A percentile compares a stretch with the other conserved stretches of the same genome.
Conservation (phyloP, 192 early-diverging fungal genomes). For the Umbelopsis vinacea region DNA sequence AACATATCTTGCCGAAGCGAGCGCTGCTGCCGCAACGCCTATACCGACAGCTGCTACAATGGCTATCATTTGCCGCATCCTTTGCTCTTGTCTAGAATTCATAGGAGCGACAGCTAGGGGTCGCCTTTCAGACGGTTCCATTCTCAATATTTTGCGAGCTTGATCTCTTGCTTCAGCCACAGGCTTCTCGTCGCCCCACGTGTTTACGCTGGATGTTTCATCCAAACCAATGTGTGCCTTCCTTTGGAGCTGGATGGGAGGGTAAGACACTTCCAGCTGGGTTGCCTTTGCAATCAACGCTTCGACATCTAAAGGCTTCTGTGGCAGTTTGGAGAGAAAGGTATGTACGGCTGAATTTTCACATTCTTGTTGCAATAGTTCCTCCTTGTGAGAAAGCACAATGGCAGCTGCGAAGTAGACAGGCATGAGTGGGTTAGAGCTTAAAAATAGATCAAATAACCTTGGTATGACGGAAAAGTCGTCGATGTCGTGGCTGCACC, state of each 20-base stretch:
- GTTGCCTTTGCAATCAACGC: constrained; percentile 38
- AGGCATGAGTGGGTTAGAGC: constrained; percentile 54
- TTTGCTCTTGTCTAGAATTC: constrained; percentile 1
- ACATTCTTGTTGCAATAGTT: constrained; percentile 44
- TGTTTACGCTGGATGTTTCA: constrained; percentile 40
- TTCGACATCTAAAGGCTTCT: constrained; percentile 46
- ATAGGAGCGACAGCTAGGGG: neutral
- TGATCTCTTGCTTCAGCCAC: constrained; percentile 4
- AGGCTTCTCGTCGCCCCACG: constrained; percentile 14
- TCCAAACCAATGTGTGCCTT: constrained; percentile 42
- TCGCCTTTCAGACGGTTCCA: constrained; percentile 13
- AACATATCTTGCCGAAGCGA: neutral
- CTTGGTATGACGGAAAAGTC: constrained; percentile 48
- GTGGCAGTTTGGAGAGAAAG: constrained; percentile 57
- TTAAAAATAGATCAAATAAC: constrained; percentile 57
- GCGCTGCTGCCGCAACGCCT: neutral
- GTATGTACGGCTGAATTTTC: constrained; percentile 53
- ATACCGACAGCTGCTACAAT: neutral
- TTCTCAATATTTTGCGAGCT: constrained; percentile 11
- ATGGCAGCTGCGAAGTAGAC: constrained; percentile 52
- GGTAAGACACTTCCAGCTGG: constrained; percentile 40
- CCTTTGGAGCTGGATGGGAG: constrained; percentile 44
- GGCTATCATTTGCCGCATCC: neutral
- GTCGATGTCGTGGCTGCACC: constrained; percentile 58
- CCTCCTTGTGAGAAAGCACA: constrained; percentile 47